phyloP scores from a whole-genome alignment of 2,329 filamentous ascomycete genomes.

The Ceratocystis ficicola region DNA sequence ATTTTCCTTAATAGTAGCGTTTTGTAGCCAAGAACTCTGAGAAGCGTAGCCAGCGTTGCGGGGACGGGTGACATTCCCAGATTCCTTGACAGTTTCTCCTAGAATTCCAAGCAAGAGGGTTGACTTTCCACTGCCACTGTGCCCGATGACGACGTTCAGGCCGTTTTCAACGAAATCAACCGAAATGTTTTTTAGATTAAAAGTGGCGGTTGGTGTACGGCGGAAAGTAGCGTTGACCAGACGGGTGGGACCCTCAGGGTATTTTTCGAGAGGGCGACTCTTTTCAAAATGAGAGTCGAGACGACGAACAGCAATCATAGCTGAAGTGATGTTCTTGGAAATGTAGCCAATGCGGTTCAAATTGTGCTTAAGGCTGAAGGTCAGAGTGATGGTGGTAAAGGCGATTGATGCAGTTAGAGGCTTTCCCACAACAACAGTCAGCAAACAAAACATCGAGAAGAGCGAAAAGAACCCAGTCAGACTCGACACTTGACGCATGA shows the following conservation, averaged over 20 bases:
- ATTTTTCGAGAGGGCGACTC: conserved; percentile 37
- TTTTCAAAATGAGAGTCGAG: conserved; percentile 44
- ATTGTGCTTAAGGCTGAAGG: conserved; percentile 42
- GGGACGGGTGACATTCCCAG: conserved; percentile 38
- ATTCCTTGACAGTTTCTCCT: conserved; percentile 42
- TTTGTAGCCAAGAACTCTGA: conserved; percentile 47
- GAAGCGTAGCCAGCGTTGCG: conserved; percentile 45
- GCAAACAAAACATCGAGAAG: conserved; percentile 42
- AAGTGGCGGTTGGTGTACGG: conserved; percentile 39
- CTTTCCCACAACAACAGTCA: conserved; percentile 37
- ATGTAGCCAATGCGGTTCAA: conserved; percentile 27
- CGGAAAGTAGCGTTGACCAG: conserved; percentile 39
- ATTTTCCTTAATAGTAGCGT: conserved; percentile 43
- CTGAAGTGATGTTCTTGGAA: conserved; percentile 33
- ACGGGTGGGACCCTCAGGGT: conserved; percentile 39
- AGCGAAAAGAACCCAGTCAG: conserved; percentile 41
- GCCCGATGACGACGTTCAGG: conserved; percentile 43
- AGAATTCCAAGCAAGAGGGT: conserved; percentile 43
- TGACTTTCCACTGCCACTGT: conserved; percentile 46
- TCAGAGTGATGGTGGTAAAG: conserved; percentile 44
- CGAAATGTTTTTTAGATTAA: conserved; percentile 37
- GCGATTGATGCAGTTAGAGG: conserved; percentile 44
- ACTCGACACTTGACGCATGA: conserved; percentile 40
- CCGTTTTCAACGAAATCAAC: conserved; percentile 43
- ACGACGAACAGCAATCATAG: conserved; percentile 38